phyloP scores from a whole-genome alignment of 2,329 filamentous ascomycete species.

The Trichoderma endophyticum region DNA sequence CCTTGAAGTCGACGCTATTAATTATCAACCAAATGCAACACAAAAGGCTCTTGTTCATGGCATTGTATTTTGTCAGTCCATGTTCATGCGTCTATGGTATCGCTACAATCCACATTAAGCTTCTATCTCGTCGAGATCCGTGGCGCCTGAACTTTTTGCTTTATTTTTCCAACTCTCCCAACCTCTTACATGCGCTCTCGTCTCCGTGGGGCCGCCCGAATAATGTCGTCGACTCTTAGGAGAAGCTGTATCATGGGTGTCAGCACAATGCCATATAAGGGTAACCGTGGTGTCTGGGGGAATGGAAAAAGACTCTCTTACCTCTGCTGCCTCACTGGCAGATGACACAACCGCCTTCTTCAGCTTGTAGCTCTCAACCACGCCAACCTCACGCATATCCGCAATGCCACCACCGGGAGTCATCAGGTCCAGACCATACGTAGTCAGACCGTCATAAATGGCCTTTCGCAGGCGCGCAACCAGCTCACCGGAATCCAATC shows the following conservation, averaged over 20 bases:
- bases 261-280: neutral
- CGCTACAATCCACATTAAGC: constrained; percentile 37
- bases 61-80: constrained; percentile 14
- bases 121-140: constrained; percentile 13
- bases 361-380: constrained; percentile 97
- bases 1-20: neutral
- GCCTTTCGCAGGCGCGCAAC: constrained; percentile 88
- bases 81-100: constrained; percentile 37
- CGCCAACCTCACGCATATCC: constrained; percentile 92
- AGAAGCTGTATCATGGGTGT: constrained; percentile 59
- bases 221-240: constrained; percentile 95
- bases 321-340: constrained; percentile 93
- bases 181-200: constrained; percentile 39
- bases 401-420: constrained; percentile 88
- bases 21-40: neutral
- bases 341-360: constrained; percentile 98
- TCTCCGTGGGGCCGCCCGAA: constrained; percentile 78
- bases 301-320: constrained; percentile 43
- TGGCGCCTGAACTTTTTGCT: constrained; percentile 23
- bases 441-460: constrained; percentile 91
- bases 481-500: constrained; percentile 90
- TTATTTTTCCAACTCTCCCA: constrained; percentile 15
- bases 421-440: constrained; percentile 83
- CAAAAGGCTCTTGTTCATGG: neutral
- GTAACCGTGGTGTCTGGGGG: neutral